These are phyloP conservation scores for Macrolepiota albuminosa DNA, from an alignment of 768 basidiomycete genomes.

Conservation along the genomic window DNA sequence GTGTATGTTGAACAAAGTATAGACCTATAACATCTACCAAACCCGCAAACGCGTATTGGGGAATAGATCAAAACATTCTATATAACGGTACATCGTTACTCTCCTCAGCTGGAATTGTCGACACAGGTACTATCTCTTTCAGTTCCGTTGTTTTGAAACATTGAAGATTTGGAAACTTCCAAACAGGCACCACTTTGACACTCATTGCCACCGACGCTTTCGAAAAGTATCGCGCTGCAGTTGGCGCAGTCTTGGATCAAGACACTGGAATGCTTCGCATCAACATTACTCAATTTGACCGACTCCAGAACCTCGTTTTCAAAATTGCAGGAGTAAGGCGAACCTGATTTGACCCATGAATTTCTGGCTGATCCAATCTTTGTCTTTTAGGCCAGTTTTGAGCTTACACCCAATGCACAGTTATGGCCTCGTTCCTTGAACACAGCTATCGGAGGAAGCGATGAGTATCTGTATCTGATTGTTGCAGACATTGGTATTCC, in stretches of 20 bases:
- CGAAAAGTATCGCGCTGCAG: conserved; percentile 35
- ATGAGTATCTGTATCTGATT: conserved; percentile 27
- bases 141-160: not conserved
- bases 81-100: conserved; percentile 43
- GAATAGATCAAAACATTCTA: conserved; percentile 51
- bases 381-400: conserved; percentile 23
- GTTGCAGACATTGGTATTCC: conserved; percentile 31
- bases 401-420: conserved; percentile 35
- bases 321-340: conserved; percentile 43
- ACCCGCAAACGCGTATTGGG: conserved; percentile 51
- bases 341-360: conserved; percentile 40
- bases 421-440: conserved; percentile 32
- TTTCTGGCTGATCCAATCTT: conserved; percentile 17
- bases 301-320: conserved; percentile 54
- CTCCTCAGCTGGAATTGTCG: conserved; percentile 51
- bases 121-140: conserved; percentile 36
- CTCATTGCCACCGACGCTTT: conserved; percentile 44
- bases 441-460: conserved; percentile 25
- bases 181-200: conserved; percentile 43
- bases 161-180: not conserved
- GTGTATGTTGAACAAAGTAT: not conserved
- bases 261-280: conserved; percentile 49
- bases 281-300: conserved; percentile 42
- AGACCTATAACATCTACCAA: conserved; percentile 41
- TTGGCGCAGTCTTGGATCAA: conserved; percentile 36